Percentiles rank a stretch among this genome's conserved stretches.
Conservation (phyloP, 495 filamentous ascomycete genomes). For the Talaromyces wortmannii region DNA sequence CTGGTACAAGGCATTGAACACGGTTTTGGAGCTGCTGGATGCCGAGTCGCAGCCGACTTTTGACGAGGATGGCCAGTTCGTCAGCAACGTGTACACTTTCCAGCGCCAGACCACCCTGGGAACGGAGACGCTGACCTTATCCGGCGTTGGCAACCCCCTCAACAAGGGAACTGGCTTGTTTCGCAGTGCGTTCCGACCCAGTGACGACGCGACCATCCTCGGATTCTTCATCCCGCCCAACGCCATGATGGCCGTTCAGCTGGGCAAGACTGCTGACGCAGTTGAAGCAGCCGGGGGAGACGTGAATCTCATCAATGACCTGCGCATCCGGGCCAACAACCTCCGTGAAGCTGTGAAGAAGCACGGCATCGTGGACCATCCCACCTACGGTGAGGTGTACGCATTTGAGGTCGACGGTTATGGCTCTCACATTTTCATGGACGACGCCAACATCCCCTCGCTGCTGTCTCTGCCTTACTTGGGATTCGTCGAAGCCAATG, state of each 20-base stretch:
- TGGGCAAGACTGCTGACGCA: slow-evolving; percentile 67
- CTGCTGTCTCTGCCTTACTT: slow-evolving; percentile 80
- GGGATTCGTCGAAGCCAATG: slow-evolving; percentile 64
- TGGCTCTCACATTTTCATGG: slow-evolving; percentile 87
- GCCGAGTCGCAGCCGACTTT: slow-evolving; percentile 79
- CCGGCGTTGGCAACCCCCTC: slow-evolving; percentile 83
- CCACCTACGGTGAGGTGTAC: slow-evolving; percentile 81
- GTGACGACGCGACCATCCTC: slow-evolving; percentile 92
- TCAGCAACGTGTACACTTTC: slow-evolving; percentile 78
- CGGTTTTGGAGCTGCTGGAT: slow-evolving; percentile 64
- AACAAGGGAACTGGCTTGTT: slow-evolving; percentile 78
- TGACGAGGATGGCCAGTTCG: slow-evolving; percentile 52
- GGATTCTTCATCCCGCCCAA: slow-evolving; percentile 96
- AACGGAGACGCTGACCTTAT: slow-evolving; percentile 83
- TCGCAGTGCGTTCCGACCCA: slow-evolving; percentile 91
- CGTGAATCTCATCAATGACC: slow-evolving; percentile 38
- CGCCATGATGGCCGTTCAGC: slow-evolving; percentile 89
- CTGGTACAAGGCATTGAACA: slow-evolving; percentile 76
- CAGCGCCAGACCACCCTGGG: slow-evolving; percentile 69
- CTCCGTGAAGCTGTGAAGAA: slow-evolving; percentile 78
- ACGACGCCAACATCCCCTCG: slow-evolving; percentile 94
- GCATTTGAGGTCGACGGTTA: slow-evolving; percentile 97
- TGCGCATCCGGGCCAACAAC: slow-evolving; percentile 56
- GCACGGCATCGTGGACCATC: slow-evolving; percentile 81
- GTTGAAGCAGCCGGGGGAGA: slow-evolving; percentile 52